phyloP scores from a whole-genome alignment of 345 rosid genomes.

The Geranium brycei region DNA sequence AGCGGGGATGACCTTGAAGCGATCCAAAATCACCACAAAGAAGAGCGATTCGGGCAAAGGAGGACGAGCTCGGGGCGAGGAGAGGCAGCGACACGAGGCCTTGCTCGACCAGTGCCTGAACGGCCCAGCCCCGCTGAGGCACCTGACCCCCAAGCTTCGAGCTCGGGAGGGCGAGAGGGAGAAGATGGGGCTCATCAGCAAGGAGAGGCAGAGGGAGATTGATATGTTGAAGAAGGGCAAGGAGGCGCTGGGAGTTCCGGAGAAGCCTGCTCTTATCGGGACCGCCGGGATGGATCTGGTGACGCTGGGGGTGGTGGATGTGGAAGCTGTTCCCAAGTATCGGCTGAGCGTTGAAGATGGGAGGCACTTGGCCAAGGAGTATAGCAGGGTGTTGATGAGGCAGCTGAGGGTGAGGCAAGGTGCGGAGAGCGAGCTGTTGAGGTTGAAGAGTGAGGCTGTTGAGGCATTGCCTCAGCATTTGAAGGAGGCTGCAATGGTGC shows the following conservation, averaged over 20 bases:
- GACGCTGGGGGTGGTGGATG: slow-evolving; percentile 58
- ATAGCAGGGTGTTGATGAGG: slow-evolving; percentile 73
- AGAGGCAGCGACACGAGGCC: slow-evolving; percentile 18
- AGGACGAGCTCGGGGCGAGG: slow-evolving; percentile 19
- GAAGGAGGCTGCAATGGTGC: slow-evolving; percentile 57
- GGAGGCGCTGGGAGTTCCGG: slow-evolving; percentile 34
- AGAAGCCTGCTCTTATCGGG: slow-evolving; percentile 53
- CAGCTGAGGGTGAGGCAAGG: slow-evolving; percentile 62
- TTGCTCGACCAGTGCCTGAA: slow-evolving; percentile 57
- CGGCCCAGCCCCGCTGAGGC: slow-evolving; percentile 65
- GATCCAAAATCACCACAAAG: slow-evolving; percentile 37
- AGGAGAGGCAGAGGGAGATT: slow-evolving; percentile 49
- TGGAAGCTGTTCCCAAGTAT: slow-evolving; percentile 64
- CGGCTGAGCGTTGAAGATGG: slow-evolving; percentile 85
- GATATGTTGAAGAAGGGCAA: slow-evolving; percentile 50
- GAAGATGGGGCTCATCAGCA: slow-evolving; percentile 63
- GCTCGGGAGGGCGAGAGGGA: slow-evolving; percentile 63
- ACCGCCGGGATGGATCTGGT: slow-evolving; percentile 65
- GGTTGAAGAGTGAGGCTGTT: slow-evolving; percentile 52
- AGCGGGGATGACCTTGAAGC: slow-evolving; percentile 36
- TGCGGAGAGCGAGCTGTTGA: slow-evolving; percentile 39
- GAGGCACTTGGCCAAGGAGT: slow-evolving; percentile 65
- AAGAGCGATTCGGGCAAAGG: slow-evolving; percentile 25
- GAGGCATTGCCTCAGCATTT: slow-evolving; percentile 69
- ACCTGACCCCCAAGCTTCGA: slow-evolving; percentile 40